Evolutionary conservation across 306 rosid species (phyloP), one percentile per base, ranked within the genome.

Genomic region (Vicia faba): DNA sequence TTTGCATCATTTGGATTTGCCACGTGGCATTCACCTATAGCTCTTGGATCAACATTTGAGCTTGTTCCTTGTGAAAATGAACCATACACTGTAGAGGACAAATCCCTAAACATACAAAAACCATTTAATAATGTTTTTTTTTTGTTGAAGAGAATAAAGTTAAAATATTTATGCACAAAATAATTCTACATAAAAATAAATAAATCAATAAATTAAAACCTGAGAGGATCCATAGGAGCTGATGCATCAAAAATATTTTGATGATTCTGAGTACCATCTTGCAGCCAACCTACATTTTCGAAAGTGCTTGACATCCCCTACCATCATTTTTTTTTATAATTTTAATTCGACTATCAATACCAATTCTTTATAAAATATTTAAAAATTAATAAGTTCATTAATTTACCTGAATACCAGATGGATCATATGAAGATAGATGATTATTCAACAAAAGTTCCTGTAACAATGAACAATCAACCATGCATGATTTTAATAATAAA

Each of bases 41-140:
- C 79, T 23, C 68, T 72, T 26, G 82, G 84, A 40, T 89, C 83
- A 0, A 61, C 80, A 14, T 73, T 86, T 44, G 90, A 84, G 59
- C 72, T 81, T 0, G 80, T 59, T 13, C 90, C 96, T 75, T 84
- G 96, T 1, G 88, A 73, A 79, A 82, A 86, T 14, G 92, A 85
- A 68, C 83, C 87, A 11, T 82, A 89, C 3, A 82, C 59, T 0
- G 82, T 54, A 0, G 92, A 81, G 7, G 85, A 67, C 66, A 84
- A 82, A 35, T 84, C 85, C 83, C 95, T 85, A 28, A 35, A 67
- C 9, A 51, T 26, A 26, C 5, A 5, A 2, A 23, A 20, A 35
- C 39, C 8, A 33, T 64, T 18, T 29, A 56, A 11, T 6, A 51
- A 39, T 62, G n/a, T 51, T 18, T 7, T 35, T 4, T 5, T 1